Conservation (phyloP, 306 rosid species). For the Cyclanthera cordifolia region DNA sequence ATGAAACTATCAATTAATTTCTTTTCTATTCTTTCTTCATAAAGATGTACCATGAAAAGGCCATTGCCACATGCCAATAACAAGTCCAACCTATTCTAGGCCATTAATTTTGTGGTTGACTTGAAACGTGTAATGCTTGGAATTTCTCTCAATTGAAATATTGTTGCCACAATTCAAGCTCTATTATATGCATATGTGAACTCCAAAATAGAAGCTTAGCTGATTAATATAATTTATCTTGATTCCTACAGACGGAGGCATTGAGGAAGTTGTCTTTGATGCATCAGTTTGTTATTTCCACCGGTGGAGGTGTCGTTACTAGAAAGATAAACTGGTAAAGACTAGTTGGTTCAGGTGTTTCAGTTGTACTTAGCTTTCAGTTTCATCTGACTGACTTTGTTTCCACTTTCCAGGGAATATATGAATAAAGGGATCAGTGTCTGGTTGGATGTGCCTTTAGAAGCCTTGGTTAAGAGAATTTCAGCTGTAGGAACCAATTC, state of each 20-base stretch:
- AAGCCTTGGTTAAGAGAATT: slow-evolving; percentile 83
- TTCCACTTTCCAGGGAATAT: slow-evolving; percentile 43
- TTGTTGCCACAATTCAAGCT: neutral
- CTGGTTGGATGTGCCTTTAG: slow-evolving; percentile 93
- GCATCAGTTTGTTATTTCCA: slow-evolving; percentile 60
- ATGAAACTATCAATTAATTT: neutral
- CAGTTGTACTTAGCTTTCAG: neutral
- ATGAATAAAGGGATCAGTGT: slow-evolving; percentile 82
- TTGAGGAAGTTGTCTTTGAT: slow-evolving; percentile 51
- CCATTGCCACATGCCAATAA: neutral
- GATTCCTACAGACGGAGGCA: slow-evolving; percentile 54
- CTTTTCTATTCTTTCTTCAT: neutral
- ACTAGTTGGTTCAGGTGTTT: neutral
- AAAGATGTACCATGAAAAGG: neutral
- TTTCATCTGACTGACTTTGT: neutral
- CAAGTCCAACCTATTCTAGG: neutral
- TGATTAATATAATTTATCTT: slow-evolving; percentile 15
- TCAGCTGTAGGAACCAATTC: slow-evolving; percentile 73
- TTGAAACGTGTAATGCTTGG: neutral
- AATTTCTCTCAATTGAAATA: neutral
- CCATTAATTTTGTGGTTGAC: neutral
- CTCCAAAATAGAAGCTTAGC: neutral
- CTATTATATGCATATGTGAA: neutral
- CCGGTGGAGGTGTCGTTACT: slow-evolving; percentile 90
- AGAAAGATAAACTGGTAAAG: slow-evolving; percentile 82